Evolutionary conservation across 805 yeast genomes (phyloP), one percentile per base, ranked within the genome.

Genomic region (Aciculoconidium aculeatum): DNA sequence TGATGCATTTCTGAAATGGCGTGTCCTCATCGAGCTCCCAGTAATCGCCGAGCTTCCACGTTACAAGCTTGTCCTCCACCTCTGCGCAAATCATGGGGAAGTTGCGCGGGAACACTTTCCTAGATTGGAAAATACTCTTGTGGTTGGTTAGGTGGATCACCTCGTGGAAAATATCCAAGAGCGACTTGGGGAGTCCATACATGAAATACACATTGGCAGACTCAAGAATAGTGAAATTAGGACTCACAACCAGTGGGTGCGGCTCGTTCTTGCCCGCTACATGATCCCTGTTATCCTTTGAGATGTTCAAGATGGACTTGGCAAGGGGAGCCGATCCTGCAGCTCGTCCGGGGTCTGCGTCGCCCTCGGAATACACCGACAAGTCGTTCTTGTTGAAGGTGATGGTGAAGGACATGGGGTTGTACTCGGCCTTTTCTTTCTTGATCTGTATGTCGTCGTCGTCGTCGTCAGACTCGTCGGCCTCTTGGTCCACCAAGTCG

Each of bases 61-160:
- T 57, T 25, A 63, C 34, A 12, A 74, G 45, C 20, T 60, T 65
- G 32, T 72, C 77, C 36, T 72, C 77, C 3, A 67, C 42, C 30
- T 72, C 77, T 30, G 77, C 72, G 40, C 78, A 72, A 3, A 72
- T 54, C 30, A 61, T 58, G 4, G 78, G 77, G 43, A 71, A 74
- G 40, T 72, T 73, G 23, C 78, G 51, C 0, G 79, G 78, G 24
- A 56, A 61, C 18, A 63, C 57, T 15, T 61, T 58, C 16, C 47
- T 40, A 6, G 37, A 40, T 28, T 40, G 35, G 42, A 73, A 73
- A 36, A 67, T 64, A 34, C 68, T 63, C 40, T 70, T 66, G 41
- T 72, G 77, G 42, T 74, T 74, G 2, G 79, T 57, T 23, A 73
- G 49, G 15, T 58, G 61, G 5, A 72, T 58, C 2, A 63, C 53